Base-by-base conservation (phyloP, 257 asterid species). In the Plectranthus barbatus region DNA sequence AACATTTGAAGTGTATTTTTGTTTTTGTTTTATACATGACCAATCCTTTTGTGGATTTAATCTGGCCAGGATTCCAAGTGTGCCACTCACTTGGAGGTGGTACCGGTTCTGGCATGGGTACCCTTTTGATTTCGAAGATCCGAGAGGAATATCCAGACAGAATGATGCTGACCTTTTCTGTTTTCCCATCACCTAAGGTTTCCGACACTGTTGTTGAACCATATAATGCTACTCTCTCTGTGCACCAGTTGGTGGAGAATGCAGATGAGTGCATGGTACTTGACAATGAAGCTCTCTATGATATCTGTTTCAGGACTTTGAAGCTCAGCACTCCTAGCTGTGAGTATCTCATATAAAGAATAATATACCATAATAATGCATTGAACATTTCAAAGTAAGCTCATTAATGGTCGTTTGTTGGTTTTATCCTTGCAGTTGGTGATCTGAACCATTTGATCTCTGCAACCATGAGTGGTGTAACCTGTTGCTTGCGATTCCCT, bases 191-290 rank as follows among this genome's bases (percentile, higher is more conserved):
- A 36, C 96, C 96, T 0, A 88, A 88, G 82, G 96, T 88, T 50
- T 86, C 95, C 0, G 96, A 86, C 79, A 88, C 96, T 34, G 96
- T 88, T 4, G 96, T 88, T 9, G 96, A 88, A 63, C 96, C 96
- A 6, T 88, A 88, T 44, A 88, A 88, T 13, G 96, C 96, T 18
- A 88, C 96, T 19, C 95, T 88, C 52, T 88, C 96, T 21, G 96
- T 88, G 63, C 96, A 88, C 72, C 96, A 88, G 70, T 52, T 88
- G 77, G 96, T 88, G 45, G 96, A 88, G 83, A 88, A 88, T 36
- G 96, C 96, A 14, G 96, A 88, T 61, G 96, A 88, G 68, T 88
- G 96, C 83, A 88, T 88, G 96, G 96, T 88, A 49, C 95, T 88
- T 18, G 96, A 88, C 76, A 88, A 88, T 53, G 96, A 88, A 77